A percentile compares a stretch with the other conserved stretches of the same genome.
These are phyloP conservation scores for Jacaranda copaia DNA, from an alignment of 257 asterid species.

Conservation along the genomic window DNA sequence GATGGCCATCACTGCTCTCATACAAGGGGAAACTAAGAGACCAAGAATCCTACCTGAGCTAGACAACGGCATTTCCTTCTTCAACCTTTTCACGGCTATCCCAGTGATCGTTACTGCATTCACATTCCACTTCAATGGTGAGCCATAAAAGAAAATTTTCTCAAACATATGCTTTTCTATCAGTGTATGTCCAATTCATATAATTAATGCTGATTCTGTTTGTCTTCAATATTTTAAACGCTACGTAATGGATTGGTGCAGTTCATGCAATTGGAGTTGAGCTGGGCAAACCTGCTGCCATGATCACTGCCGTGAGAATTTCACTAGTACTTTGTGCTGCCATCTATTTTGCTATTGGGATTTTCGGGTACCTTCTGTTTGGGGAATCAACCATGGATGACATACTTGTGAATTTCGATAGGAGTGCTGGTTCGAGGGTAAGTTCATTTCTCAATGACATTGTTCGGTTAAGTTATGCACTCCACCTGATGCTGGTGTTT, in stretches of 20 bases:
- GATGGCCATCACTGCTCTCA: conserved; percentile 76
- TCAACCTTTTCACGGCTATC: conserved; percentile 87
- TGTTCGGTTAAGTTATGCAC: conserved; percentile 79
- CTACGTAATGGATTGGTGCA: conserved; percentile 38
- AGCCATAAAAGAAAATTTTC: neutral
- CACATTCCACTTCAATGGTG: conserved; percentile 96
- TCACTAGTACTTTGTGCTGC: conserved; percentile 73
- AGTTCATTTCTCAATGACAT: conserved; percentile 62
- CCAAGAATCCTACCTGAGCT: conserved; percentile 70
- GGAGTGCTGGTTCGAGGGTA: conserved; percentile 55
- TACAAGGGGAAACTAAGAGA: conserved; percentile 63
- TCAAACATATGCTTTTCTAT: neutral
- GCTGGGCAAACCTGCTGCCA: conserved; percentile 74
- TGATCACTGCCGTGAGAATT: conserved; percentile 73
- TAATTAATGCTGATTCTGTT: neutral
- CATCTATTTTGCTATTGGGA: conserved; percentile 77
- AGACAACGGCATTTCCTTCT: conserved; percentile 69
- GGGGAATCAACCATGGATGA: conserved; percentile 91
- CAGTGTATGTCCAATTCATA: neutral
- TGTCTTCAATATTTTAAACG: neutral
- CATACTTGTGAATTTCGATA: conserved; percentile 85
- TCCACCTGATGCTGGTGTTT: conserved; percentile 85
- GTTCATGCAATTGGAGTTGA: conserved; percentile 94
- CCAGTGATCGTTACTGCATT: conserved; percentile 95
- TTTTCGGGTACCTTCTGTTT: conserved; percentile 91